A percentile compares a stretch with the other conserved stretches of the same genome.
Evolutionary conservation across 2,329 filamentous ascomycete species (phyloP).

Genomic region (Penicillium aurantiogriseum): DNA sequence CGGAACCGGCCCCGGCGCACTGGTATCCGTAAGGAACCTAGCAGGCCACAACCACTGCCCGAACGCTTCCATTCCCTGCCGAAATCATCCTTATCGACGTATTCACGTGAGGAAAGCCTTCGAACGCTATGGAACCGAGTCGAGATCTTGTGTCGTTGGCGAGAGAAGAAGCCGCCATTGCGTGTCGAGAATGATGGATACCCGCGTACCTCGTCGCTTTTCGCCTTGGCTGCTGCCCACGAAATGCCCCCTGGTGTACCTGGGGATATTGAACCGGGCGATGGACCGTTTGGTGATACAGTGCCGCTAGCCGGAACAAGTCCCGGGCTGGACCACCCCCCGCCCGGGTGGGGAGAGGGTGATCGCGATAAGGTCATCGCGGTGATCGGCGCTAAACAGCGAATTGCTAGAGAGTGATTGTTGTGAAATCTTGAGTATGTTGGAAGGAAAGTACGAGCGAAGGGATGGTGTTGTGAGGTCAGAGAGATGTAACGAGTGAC

Average conservation of each 20-base stretch:
- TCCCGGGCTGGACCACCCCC: slow-evolving; percentile 84
- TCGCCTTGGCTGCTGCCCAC: slow-evolving; percentile 80
- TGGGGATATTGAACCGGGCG: slow-evolving; percentile 25
- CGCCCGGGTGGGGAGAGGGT: slow-evolving; percentile 77
- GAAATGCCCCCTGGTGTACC: slow-evolving; percentile 51
- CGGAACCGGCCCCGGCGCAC: slow-evolving; percentile 66
- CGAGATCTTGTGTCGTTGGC: slow-evolving; percentile 78
- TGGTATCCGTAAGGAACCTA: slow-evolving; percentile 46
- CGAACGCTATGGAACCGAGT: slow-evolving; percentile 74
- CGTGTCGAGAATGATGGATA: slow-evolving; percentile 78
- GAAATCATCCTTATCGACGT: slow-evolving; percentile 72
- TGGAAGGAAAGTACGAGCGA: not conserved
- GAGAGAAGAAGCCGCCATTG: slow-evolving; percentile 82
- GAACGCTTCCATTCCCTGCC: slow-evolving; percentile 52
- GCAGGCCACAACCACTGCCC: slow-evolving; percentile 30
- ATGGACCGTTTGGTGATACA: slow-evolving; percentile 57
- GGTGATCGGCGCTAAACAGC: slow-evolving; percentile 49
- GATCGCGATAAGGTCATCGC: slow-evolving; percentile 84
- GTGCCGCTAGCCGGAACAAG: slow-evolving; percentile 70
- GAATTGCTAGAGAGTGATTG: not conserved
- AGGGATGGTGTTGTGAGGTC: slow-evolving; percentile 13
- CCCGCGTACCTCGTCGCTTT: slow-evolving; percentile 68
- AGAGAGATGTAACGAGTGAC: slow-evolving; percentile 14
- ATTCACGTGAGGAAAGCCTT: slow-evolving; percentile 42
- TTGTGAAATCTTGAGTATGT: not conserved